phyloP scores from a whole-genome alignment of 257 asterid species.

The Paulownia fortunei region DNA sequence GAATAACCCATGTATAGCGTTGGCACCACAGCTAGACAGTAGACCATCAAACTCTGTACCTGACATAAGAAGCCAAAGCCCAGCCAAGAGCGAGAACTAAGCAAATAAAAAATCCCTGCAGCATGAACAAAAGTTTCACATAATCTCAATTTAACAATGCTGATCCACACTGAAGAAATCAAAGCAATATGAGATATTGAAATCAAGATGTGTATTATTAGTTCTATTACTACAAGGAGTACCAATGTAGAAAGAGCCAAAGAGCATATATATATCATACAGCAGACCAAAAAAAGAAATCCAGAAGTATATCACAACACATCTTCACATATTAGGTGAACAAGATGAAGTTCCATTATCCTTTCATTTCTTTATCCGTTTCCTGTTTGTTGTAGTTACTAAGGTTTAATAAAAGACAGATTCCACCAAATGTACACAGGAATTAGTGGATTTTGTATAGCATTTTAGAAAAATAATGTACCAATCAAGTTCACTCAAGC shows the following conservation, averaged over 20 bases:
- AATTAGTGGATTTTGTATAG: background rate
- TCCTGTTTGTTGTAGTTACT: background rate
- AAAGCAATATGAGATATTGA: background rate
- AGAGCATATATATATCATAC: background rate
- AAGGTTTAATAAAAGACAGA: slow-evolving; percentile 8
- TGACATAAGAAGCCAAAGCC: slow-evolving; percentile 72
- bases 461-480: background rate
- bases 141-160: background rate
- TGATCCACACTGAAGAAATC: background rate
- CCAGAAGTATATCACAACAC: background rate
- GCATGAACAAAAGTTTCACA: slow-evolving; percentile 6
- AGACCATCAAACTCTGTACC: slow-evolving; percentile 43
- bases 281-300: background rate
- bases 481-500: background rate
- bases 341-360: background rate
- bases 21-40: background rate
- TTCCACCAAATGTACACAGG: background rate
- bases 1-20: background rate
- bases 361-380: background rate
- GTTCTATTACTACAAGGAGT: background rate
- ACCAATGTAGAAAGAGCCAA: background rate
- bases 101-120: slow-evolving; percentile 73
- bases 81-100: slow-evolving; percentile 78
- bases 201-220: background rate
- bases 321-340: background rate